Percentiles rank a stretch among this genome's conserved stretches.
Evolutionary conservation across 768 basidiomycete genomes (phyloP).

Genomic region (Tremella fuciformis): DNA sequence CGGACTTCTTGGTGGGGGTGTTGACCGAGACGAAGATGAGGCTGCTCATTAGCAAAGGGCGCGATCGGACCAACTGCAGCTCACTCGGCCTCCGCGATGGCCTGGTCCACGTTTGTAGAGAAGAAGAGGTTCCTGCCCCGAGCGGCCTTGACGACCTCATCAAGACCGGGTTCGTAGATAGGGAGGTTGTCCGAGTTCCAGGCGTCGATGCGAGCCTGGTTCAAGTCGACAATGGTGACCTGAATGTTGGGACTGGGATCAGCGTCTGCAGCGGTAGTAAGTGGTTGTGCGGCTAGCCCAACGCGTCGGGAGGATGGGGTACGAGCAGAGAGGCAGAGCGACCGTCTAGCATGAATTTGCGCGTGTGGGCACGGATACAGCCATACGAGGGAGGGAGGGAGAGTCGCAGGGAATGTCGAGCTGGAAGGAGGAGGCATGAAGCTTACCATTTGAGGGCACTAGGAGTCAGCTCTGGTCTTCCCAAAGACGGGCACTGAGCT

Average conservation of each 20-base stretch:
- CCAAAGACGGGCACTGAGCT: constrained; percentile 9
- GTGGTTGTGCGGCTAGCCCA: too few relatives aligned
- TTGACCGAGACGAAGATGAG: constrained; percentile 98
- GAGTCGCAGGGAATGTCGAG: neutral
- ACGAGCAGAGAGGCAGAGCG: too few relatives aligned
- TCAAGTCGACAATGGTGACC: constrained; percentile 98
- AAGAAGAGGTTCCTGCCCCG: constrained; percentile 97
- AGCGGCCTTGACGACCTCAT: constrained; percentile 78
- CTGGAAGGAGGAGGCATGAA: neutral
- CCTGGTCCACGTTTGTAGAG: constrained; percentile 89
- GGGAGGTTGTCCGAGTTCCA: constrained; percentile 89
- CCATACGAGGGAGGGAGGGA: neutral
- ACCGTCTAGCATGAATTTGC: too few relatives aligned
- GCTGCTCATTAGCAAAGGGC: constrained; percentile 28
- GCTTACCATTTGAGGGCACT: constrained; percentile 70
- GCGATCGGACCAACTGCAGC: constrained; percentile 14
- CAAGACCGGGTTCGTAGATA: constrained; percentile 97
- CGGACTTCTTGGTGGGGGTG: constrained; percentile 97
- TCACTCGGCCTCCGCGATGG: constrained; percentile 81
- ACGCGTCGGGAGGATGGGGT: too few relatives aligned
- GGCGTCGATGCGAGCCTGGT: constrained; percentile 87
- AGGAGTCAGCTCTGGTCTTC: constrained; percentile 1
- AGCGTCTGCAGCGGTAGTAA: too few relatives aligned
- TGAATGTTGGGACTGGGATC: constrained; percentile 65
- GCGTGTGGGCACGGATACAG: neutral